Conservation (phyloP, 768 basidiomycete genomes). For the Lentinus brumalis region DNA sequence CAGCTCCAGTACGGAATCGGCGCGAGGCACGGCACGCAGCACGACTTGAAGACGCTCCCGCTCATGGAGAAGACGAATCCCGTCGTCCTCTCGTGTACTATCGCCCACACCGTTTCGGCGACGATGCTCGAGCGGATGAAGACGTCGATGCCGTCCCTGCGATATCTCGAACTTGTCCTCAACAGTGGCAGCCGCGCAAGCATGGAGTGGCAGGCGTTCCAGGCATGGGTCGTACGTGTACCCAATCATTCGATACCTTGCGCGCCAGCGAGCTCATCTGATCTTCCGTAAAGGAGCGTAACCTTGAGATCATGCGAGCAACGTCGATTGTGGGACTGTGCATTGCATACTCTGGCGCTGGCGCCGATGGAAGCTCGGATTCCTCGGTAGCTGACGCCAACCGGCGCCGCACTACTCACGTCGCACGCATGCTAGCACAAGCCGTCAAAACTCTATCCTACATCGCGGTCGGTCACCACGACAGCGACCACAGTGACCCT, state of each 20-base stretch:
- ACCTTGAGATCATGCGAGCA: conserved; percentile 15
- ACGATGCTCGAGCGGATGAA: conserved; percentile 19
- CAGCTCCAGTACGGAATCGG: conserved; percentile 20
- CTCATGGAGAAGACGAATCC: conserved; percentile 20
- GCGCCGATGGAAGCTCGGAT: not conserved
- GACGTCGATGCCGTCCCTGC: conserved; percentile 18
- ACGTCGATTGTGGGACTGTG: conserved; percentile 15
- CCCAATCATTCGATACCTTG: not conserved
- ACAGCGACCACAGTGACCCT: not conserved
- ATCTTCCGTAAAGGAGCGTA: conserved; percentile 10
- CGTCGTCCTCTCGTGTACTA: conserved; percentile 18
- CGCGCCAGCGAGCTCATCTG: conserved; percentile 2
- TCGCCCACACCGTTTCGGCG: conserved; percentile 9
- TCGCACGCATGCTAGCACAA: conserved; percentile 12
- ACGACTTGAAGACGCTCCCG: conserved; percentile 16
- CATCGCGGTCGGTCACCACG: conserved; percentile 15
- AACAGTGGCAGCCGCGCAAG: conserved; percentile 6
- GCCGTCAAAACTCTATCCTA: conserved; percentile 12
- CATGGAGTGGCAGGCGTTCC: conserved; percentile 7
- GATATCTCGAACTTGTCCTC: conserved; percentile 20
- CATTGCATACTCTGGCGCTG: conserved; percentile 6
- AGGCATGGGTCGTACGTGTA: conserved; percentile 19
- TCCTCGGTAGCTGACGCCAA: not conserved
- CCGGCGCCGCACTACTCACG: not conserved
- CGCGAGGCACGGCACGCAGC: not conserved